Evolutionary conservation across 2,329 filamentous ascomycete genomes (phyloP).

Genomic region (Phoma herbarum): DNA sequence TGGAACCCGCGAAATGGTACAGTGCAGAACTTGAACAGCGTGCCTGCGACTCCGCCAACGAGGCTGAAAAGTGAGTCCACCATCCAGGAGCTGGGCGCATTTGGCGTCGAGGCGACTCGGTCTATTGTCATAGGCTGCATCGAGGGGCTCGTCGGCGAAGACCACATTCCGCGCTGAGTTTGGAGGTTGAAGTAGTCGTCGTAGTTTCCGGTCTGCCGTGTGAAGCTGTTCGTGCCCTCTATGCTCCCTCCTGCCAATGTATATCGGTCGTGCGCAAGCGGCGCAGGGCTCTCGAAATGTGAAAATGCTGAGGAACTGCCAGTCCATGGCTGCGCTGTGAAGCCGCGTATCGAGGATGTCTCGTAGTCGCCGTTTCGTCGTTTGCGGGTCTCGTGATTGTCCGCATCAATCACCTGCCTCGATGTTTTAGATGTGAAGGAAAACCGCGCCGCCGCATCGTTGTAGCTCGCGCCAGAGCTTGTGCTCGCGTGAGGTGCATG

Average conservation of each 20-base stretch:
- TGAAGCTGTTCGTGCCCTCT: conserved; percentile 56
- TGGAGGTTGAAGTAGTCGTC: conserved; percentile 54
- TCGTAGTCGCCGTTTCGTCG: conserved; percentile 33
- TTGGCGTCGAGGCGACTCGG: conserved; percentile 28
- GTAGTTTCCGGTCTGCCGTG: conserved; percentile 51
- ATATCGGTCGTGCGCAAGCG: conserved; percentile 62
- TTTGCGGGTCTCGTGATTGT: conserved; percentile 45
- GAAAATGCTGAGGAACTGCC: conserved; percentile 33
- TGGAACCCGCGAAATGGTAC: conserved; percentile 84
- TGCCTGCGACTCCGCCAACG: conserved; percentile 74
- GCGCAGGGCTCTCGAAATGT: conserved; percentile 50
- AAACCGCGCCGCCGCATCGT: conserved; percentile 37
- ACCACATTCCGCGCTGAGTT: conserved; percentile 50
- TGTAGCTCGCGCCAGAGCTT: conserved; percentile 27
- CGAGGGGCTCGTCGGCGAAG: conserved; percentile 39
- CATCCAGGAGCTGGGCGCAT: conserved; percentile 32
- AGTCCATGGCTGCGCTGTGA: conserved; percentile 32
- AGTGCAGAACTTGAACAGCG: conserved; percentile 83
- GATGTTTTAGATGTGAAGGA: conserved; percentile 37
- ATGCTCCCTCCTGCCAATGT: conserved; percentile 58
- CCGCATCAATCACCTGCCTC: conserved; percentile 42
- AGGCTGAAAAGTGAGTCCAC: conserved; percentile 63
- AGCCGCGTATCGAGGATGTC: conserved; percentile 25
- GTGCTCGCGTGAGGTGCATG: conserved; percentile 32
- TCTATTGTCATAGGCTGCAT: conserved; percentile 27